These are phyloP conservation scores for Sinapis alba DNA, from an alignment of 441 rosid genomes.

Conservation along the genomic window DNA sequence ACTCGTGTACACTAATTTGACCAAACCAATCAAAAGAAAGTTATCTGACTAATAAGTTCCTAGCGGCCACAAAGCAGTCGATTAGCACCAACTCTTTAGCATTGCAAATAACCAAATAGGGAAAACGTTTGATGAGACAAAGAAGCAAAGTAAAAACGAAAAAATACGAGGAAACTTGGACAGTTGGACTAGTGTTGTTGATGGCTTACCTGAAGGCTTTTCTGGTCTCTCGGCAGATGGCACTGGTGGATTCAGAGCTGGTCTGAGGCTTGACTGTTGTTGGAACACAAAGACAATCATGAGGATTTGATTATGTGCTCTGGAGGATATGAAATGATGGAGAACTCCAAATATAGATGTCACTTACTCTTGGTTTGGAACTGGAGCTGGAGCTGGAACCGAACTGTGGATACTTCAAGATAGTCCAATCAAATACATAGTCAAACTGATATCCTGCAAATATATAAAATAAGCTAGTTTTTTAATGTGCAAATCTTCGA, in stretches of 20 bases:
- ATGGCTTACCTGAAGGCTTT: constrained; percentile 58
- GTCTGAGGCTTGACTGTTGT: constrained; percentile 63
- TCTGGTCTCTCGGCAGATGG: constrained; percentile 70
- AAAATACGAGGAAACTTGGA: background rate
- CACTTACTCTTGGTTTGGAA: constrained; percentile 82
- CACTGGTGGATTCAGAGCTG: constrained; percentile 62
- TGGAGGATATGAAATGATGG: background rate
- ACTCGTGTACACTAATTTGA: too few relatives aligned
- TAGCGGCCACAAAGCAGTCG: background rate
- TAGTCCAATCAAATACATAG: constrained; percentile 96
- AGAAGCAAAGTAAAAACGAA: background rate
- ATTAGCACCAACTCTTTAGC: background rate
- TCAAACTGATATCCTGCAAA: constrained; percentile 96
- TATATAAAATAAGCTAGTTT: background rate
- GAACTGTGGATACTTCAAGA: constrained; percentile 88
- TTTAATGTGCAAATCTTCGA: background rate
- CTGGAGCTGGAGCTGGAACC: constrained; percentile 49
- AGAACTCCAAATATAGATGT: constrained; percentile 33
- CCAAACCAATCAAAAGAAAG: background rate
- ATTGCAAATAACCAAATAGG: background rate
- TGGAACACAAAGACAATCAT: constrained; percentile 36
- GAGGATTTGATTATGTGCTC: constrained; percentile 20
- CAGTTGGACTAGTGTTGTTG: background rate
- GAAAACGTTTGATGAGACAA: background rate
- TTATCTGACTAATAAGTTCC: background rate